Evolutionary conservation across 352 stramenopile genomes (phyloP).

Genomic region (Peronospora belbahrii): DNA sequence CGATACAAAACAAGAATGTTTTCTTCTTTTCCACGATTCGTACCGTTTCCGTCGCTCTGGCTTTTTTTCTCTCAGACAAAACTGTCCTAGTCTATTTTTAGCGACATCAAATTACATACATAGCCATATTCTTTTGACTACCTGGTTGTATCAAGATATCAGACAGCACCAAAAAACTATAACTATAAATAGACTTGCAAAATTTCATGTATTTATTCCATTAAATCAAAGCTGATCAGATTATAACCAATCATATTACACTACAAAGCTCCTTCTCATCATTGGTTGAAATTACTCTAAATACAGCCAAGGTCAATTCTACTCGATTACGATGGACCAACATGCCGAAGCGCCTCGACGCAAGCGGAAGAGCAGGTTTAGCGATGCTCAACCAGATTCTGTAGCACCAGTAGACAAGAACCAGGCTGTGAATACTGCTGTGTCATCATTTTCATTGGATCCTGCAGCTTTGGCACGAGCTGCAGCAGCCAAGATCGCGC

Average conservation of each 20-base stretch:
- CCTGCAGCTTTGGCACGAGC: slow-evolving; percentile 57
- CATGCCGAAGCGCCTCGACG: slow-evolving; percentile 31
- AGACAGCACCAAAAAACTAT: no score
- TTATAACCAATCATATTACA: background rate
- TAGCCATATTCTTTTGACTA: no score
- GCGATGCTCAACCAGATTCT: slow-evolving; percentile 35
- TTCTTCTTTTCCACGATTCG: no score
- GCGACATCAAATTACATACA: background rate
- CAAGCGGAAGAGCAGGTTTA: slow-evolving; percentile 84
- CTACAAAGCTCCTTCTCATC: no score
- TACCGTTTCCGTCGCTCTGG: slow-evolving; percentile 2
- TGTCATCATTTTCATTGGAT: slow-evolving; percentile 17
- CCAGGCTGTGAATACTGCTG: background rate
- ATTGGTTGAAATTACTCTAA: slow-evolving; percentile 2
- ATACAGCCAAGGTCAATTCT: background rate
- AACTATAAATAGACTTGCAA: no score
- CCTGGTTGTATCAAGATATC: no score
- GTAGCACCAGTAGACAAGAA: slow-evolving; percentile 15
- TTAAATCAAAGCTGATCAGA: background rate
- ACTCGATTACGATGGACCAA: slow-evolving; percentile 14
- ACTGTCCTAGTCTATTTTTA: no score
- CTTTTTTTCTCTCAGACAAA: slow-evolving; percentile 7
- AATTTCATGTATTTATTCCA: no score
- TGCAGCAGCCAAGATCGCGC: slow-evolving; percentile 68
- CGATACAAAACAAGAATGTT: background rate